Evolutionary conservation across 2,329 filamentous ascomycete species (phyloP), one percentile per base, ranked within the genome.

Genomic region (Fusarium sterilihyphosum): DNA sequence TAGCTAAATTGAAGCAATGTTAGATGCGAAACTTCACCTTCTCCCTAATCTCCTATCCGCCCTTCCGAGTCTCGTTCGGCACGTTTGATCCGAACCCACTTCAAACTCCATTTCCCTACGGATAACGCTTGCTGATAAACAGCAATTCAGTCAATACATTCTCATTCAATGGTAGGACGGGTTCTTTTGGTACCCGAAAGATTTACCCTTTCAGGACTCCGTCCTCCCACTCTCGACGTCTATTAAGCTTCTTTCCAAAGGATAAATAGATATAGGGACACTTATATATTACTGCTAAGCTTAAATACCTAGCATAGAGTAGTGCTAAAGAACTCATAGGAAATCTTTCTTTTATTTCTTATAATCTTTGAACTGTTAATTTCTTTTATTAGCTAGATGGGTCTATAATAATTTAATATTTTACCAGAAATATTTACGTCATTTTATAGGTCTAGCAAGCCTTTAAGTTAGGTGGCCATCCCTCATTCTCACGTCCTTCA

Each of bases 231-330:
- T 29, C 20, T 14, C 1, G 8, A 13, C 17, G 10, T 13, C 17
- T 5, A 47, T 13, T 18, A 14, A 22, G 8, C 14, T 26, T 29
- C 7, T 8, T 14, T 29, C 8, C 7, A 13, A 26, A 13, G 44
- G 11, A 26, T 3, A 0, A 20, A 11, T 1, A 22, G 18, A 22
- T 11, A 5, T 16, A 22, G 10, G 6, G 16, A 22, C 2, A 8
- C 6, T 22, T 16, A 1, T 20, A 11, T 11, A 13, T 8, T 8
- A 22, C 20, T 6, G 5, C 6, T 4, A 12, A n/a, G 3, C 20
- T 31, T 6, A 16, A 5, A 16, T 10, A 29, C 0, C 2, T 16
- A 22, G 9, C 31, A 33, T 33, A 29, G 29, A 29, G 29, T 29
- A 29, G 29, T 29, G 29, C 29, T 29, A 29, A 29, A 8, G 29